Evolutionary conservation across 1,284 basidiomycete species (phyloP).

Genomic region (Kalmanozyma brasiliensis): DNA sequence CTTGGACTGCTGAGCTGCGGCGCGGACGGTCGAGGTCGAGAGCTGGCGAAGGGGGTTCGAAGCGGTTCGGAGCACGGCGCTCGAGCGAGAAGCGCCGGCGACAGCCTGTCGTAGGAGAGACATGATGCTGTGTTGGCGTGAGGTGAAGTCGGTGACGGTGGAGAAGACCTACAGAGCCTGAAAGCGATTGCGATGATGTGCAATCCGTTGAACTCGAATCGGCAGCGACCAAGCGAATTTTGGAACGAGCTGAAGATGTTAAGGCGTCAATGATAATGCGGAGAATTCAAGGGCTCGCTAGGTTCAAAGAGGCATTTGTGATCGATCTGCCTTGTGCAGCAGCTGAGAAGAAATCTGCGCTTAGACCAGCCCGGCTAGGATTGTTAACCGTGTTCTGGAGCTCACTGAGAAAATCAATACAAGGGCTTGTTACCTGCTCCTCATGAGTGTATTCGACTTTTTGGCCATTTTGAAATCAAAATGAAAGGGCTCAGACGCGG

Average conservation of each 20-base stretch:
- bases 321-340: constrained; percentile 8
- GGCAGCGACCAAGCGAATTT: neutral
- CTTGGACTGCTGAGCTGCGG: constrained; percentile 29
- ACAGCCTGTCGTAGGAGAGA: constrained; percentile 45
- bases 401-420: too few species aligned
- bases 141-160: neutral
- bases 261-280: neutral
- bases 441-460: constrained; percentile 2
- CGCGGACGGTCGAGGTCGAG: constrained; percentile 25
- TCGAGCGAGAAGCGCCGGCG: constrained; percentile 35
- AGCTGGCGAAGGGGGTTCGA: constrained; percentile 21
- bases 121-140: constrained; percentile 17
- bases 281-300: neutral
- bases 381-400: too few species aligned
- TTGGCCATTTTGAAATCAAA: constrained; percentile 10
- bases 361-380: constrained; percentile 24
- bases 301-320: constrained; percentile 8
- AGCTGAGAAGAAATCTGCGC: constrained; percentile 13
- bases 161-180: neutral
- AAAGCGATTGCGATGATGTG: constrained; percentile 30
- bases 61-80: constrained; percentile 15
- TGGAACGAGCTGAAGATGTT: constrained; percentile 8
- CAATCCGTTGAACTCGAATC: neutral
- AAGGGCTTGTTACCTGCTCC: too few species aligned
- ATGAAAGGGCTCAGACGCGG: too few species aligned